Evolutionary conservation across 2,329 filamentous ascomycete genomes (phyloP), one percentile per base, ranked within the genome.

Genomic region (Ophiocordyceps camponoti-rufipedis): DNA sequence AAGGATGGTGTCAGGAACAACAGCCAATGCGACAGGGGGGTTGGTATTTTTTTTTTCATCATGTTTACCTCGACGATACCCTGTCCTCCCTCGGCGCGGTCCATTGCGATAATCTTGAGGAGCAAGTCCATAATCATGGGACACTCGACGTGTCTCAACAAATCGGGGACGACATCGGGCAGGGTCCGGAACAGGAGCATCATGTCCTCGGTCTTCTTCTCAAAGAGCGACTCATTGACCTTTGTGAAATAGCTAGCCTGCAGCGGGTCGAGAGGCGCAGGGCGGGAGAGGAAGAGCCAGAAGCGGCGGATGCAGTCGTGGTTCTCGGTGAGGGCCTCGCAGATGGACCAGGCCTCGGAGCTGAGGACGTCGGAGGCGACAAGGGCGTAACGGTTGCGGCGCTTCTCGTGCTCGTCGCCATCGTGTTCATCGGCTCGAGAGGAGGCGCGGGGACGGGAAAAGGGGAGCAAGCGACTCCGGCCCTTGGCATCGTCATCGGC

Each of bases 201-300:
- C 89, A 96, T 98, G 51, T 95, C 89, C 57, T 93, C 85, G 6
- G 93, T 95, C 72, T 96, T 96, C 66, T 91, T 93, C 61, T 96
- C 91, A 46, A 98, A 82, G 18, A 98, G 68, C n/a, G 86, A 84
- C 66, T 98, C 91, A 62, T 96, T 96, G 58, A 98, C 88, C 60
- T 96, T 98, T 46, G 89, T 95, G 60, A 98, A 98, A 61, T 98
- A 98, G 57, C 88, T 88, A 16, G 91, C 89, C 64, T 96, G 89
- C 6, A 95, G 73, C 35, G 89, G 84, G 60, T 96, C 89, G 46
- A 98, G 74, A 3, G 89, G 85, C 11, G 85, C 75, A n/a, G 85
- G 75, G 46, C 80, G 76, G 58, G 82, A 82, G 54, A 98, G 65
- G 61, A 95, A 98, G 43, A 78, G 70, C 91, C 91, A 98, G 62